A percentile compares a stretch with the other conserved stretches of the same genome.
These are phyloP conservation scores for Miscanthus lutarioriparius DNA, from an alignment of 176 grass and related monocot genomes.

Conservation along the genomic window DNA sequence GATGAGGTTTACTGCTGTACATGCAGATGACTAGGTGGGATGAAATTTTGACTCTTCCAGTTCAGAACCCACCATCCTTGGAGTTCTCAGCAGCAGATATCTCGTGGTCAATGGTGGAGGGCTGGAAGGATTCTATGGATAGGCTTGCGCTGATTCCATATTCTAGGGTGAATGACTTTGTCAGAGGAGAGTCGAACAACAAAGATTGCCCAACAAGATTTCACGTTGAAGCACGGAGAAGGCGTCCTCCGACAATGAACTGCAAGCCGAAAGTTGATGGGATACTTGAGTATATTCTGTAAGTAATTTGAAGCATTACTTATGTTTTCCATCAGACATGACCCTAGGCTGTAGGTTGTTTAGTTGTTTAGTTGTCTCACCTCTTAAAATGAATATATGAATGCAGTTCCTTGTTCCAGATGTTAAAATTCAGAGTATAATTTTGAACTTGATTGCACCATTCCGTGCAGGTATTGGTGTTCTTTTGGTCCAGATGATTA, in stretches of 20 bases:
- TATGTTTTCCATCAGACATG: background rate
- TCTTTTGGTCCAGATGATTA: slow-evolving; percentile 97
- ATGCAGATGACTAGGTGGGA: slow-evolving; percentile 93
- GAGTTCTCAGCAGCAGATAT: slow-evolving; percentile 92
- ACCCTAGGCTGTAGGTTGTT: no score
- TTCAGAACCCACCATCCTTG: slow-evolving; percentile 75
- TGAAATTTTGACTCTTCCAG: slow-evolving; percentile 87
- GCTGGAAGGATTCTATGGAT: slow-evolving; percentile 89
- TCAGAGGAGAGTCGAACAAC: slow-evolving; percentile 87
- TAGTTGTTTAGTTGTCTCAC: slow-evolving; percentile 20
- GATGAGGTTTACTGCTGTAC: background rate
- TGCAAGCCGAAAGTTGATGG: slow-evolving; percentile 98
- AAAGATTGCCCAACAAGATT: slow-evolving; percentile 83
- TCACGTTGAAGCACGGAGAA: slow-evolving; percentile 87
- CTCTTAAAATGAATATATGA: background rate
- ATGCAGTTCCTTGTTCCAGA: slow-evolving; percentile 14
- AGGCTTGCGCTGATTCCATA: slow-evolving; percentile 91
- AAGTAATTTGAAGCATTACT: slow-evolving; percentile 41
- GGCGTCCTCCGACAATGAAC: slow-evolving; percentile 53
- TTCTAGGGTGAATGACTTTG: slow-evolving; percentile 84
- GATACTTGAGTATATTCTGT: slow-evolving; percentile 98
- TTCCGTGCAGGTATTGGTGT: slow-evolving; percentile 88
- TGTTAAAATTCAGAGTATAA: slow-evolving; percentile 12
- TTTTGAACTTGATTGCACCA: slow-evolving; percentile 14
- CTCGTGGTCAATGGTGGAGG: slow-evolving; percentile 90